Evolutionary conservation across 352 stramenopile species (phyloP).

Genomic region (Globisporangium heterothallicum): DNA sequence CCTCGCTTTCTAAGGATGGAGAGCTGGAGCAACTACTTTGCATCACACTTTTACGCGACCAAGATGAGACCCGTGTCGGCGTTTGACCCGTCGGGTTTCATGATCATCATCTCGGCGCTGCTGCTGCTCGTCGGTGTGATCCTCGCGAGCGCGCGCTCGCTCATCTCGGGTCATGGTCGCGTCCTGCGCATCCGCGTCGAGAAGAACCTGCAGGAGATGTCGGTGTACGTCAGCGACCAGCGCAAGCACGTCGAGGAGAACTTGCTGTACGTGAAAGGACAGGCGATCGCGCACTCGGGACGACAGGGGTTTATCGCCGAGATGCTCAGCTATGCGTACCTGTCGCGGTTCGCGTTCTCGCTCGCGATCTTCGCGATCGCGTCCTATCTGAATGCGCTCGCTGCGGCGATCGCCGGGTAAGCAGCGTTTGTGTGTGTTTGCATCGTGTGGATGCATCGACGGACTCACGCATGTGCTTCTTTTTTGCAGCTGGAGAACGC

Average conservation of each 20-base stretch:
- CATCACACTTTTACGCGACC: conserved; percentile 80
- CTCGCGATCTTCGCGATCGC: conserved; percentile 66
- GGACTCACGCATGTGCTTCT: conserved; percentile 3
- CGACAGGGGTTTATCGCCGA: conserved; percentile 82
- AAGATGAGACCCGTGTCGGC: conserved; percentile 78
- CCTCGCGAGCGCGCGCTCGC: conserved; percentile 34
- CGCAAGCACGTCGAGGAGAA: conserved; percentile 64
- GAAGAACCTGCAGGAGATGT: conserved; percentile 76
- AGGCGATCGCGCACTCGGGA: conserved; percentile 65
- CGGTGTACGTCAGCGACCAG: conserved; percentile 63
- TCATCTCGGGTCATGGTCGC: conserved; percentile 37
- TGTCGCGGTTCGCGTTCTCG: conserved; percentile 77
- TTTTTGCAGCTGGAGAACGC: conserved; percentile 62
- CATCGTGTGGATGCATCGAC: background rate
- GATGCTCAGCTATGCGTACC: conserved; percentile 85
- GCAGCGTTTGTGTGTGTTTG: conserved; percentile 4
- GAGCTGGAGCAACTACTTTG: conserved; percentile 68
- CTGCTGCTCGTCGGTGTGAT: conserved; percentile 67
- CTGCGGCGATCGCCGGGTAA: conserved; percentile 73
- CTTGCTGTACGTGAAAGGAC: conserved; percentile 63
- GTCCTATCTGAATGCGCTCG: conserved; percentile 80
- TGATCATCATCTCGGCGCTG: conserved; percentile 68
- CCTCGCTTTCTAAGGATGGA: conserved; percentile 56
- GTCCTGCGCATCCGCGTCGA: conserved; percentile 50
- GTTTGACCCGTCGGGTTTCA: conserved; percentile 83